These are phyloP conservation scores for Yamadazyma endophytica DNA, from an alignment of 805 yeast genomes.

Conservation along the genomic window DNA sequence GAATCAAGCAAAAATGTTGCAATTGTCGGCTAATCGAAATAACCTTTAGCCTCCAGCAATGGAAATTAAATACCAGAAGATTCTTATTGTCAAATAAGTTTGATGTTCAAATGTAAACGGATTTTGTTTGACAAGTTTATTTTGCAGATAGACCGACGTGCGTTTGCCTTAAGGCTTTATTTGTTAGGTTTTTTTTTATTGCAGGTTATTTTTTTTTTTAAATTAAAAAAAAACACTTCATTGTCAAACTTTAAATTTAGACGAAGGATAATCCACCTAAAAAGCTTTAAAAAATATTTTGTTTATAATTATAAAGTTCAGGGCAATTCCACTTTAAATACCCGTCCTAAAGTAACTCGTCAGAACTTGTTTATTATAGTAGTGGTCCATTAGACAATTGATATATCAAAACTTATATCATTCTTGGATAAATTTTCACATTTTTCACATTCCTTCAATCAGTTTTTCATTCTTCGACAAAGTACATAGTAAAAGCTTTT, in stretches of 20 bases:
- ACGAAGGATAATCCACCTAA: background rate
- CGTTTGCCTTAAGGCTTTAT: background rate
- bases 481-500: background rate
- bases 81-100: too few relatives aligned
- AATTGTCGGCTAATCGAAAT: too few relatives aligned
- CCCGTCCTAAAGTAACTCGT: background rate
- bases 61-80: too few relatives aligned
- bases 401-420: conserved; percentile 1
- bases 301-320: conserved; percentile 8
- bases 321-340: conserved; percentile 3
- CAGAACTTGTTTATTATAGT: too few relatives aligned
- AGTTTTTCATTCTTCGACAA: background rate
- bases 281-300: background rate
- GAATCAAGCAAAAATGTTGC: too few relatives aligned
- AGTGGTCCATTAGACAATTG: background rate
- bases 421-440: conserved; percentile 1
- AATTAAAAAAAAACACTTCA: too few relatives aligned
- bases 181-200: background rate
- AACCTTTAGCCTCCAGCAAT: too few relatives aligned
- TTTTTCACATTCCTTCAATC: conserved; percentile 3
- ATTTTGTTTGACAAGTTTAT: too few relatives aligned
- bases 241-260: background rate
- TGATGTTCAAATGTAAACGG: too few relatives aligned
- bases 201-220: background rate
- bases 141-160: too few relatives aligned